Base-by-base conservation (phyloP, 345 rosid genomes). In the Atalantia buxifolia region DNA sequence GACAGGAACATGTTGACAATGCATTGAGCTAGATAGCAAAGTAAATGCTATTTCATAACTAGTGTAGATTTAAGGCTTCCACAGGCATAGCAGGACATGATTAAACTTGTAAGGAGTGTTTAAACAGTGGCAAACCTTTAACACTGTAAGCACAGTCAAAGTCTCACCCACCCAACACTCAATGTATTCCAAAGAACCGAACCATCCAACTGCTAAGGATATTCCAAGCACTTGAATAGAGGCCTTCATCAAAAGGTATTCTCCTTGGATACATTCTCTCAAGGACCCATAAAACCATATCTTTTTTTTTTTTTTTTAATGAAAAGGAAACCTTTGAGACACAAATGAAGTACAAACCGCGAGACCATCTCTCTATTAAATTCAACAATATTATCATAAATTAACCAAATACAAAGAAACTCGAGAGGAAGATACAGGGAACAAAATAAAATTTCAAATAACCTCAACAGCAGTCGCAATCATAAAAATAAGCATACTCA, bases 231-330 rank as follows among this genome's bases (percentile, higher is more conserved):
- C 48, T 31, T 33, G 8, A 69, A 67, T 33, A 57, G 22, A 77
- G 66, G 42, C 60, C 75, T 77, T 63, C 35, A 66, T 40, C 59
- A 48, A 38, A 76, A 67, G 31, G 25, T 7, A 67, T 64, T 74
- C 53, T 42, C 69, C 40, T 9, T 4, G 59, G 35, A 83, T 4
- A 77, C 28, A 31, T 69, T 83, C 77, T 80, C 77, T 45, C 56
- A 53, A 74, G 31, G 36, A 76, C n/a, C 56, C 69, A 64, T 50
- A 79, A 72, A 67, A 66, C 42, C 64, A 35, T 35, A 6, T 6
- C 36, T 35, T 35, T 35, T 35, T 60, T 66, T 35, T 7, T 16
- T 64, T 63, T 61, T 14, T 63, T 16, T 8, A 72, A 35, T 21
- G 57, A 61, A 79, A 28, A 60, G 69, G 45, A 18, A 40, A 9